phyloP scores from a whole-genome alignment of 129 eudicot genomes.

The Flaveria ramosissima region DNA sequence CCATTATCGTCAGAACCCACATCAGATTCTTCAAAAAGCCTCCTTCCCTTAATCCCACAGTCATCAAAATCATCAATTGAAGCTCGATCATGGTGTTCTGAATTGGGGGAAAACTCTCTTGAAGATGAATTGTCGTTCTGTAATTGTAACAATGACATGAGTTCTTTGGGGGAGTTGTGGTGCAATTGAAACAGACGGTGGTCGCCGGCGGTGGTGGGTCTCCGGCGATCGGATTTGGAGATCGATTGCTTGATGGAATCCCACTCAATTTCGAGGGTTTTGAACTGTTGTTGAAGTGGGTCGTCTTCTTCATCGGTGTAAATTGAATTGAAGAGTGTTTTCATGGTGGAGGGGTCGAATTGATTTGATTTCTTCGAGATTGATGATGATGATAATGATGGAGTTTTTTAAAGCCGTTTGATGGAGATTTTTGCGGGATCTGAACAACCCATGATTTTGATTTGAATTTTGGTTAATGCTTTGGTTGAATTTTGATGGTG shows the following conservation, averaged over 20 bases:
- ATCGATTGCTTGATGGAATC: conserved; percentile 36
- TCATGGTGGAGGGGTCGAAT: conserved; percentile 26
- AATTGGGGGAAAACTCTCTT: not conserved
- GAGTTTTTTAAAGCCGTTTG: conserved; percentile 25
- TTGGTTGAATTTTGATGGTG: conserved; percentile 6
- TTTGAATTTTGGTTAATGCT: conserved; percentile 10
- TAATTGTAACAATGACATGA: conserved; percentile 37
- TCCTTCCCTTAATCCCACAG: conserved; percentile 42
- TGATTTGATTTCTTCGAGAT: not conserved
- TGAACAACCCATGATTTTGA: conserved; percentile 22
- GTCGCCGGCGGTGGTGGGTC: not conserved
- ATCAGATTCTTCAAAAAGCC: conserved; percentile 38
- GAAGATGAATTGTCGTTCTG: conserved; percentile 14
- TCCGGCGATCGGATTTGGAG: conserved; percentile 19
- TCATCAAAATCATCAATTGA: conserved; percentile 38
- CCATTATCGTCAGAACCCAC: not conserved
- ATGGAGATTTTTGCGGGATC: conserved; percentile 29
- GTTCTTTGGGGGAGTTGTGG: conserved; percentile 43
- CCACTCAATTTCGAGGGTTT: conserved; percentile 37
- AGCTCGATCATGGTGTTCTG: not conserved
- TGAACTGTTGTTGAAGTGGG: conserved; percentile 32
- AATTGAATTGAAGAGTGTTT: not conserved
- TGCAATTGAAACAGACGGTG: conserved; percentile 9
- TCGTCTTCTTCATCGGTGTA: conserved; percentile 14
- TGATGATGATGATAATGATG: not conserved